phyloP scores from a whole-genome alignment of 768 basidiomycete genomes.

The Termitomyces sp. region DNA sequence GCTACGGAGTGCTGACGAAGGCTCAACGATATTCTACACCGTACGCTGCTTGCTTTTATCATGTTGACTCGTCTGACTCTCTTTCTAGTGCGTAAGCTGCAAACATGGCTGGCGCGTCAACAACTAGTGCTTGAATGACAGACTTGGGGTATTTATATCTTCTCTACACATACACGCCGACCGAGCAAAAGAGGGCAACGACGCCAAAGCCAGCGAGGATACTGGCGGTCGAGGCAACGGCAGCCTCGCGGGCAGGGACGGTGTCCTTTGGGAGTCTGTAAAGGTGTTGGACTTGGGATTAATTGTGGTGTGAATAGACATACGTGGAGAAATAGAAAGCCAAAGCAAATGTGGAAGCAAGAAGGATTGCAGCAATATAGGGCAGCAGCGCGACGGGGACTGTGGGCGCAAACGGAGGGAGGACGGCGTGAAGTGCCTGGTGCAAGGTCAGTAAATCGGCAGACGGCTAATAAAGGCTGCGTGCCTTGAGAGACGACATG shows the following conservation, averaged over 20 bases:
- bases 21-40: constrained; percentile 91
- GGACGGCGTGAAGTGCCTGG: constrained; percentile 55
- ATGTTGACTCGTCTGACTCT: constrained; percentile 5
- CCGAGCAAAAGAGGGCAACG: constrained; percentile 83
- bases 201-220: constrained; percentile 83
- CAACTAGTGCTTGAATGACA: constrained; percentile 36
- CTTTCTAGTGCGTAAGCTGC: constrained; percentile 62
- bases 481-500: constrained; percentile 54
- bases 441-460: background rate
- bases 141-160: background rate
- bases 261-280: constrained; percentile 72
- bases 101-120: constrained; percentile 81
- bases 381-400: constrained; percentile 67
- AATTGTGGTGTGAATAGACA: constrained; percentile 20
- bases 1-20: constrained; percentile 91
- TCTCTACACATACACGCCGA: constrained; percentile 74
- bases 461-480: constrained; percentile 6
- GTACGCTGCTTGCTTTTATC: constrained; percentile 37
- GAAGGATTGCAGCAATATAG: constrained; percentile 66
- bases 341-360: constrained; percentile 73
- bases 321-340: constrained; percentile 90
- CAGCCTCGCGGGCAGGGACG: constrained; percentile 56
- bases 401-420: constrained; percentile 68
- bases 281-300: background rate
- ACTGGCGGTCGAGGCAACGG: constrained; percentile 69